These are phyloP conservation scores for Aspergillus latus DNA, from an alignment of 2,329 filamentous ascomycete genomes.

Conservation along the genomic window DNA sequence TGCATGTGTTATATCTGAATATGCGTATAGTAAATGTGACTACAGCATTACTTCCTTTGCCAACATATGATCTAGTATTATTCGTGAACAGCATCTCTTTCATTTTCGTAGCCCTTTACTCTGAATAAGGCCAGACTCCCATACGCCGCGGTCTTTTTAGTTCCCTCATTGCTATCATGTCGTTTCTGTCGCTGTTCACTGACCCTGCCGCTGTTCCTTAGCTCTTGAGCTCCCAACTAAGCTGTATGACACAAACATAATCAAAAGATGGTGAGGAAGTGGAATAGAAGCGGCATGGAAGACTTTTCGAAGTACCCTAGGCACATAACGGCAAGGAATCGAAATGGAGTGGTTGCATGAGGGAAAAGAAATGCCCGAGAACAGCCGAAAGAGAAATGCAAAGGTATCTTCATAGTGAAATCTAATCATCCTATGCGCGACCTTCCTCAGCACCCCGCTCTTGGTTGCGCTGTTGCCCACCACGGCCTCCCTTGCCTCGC, in stretches of 20 bases:
- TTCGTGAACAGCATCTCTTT: constrained; percentile 10
- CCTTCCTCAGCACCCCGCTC: constrained; percentile 39
- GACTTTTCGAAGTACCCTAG: constrained; percentile 19
- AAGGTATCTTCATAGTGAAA: constrained; percentile 26
- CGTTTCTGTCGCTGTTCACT: constrained; percentile 5
- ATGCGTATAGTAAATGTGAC: too few relatives aligned
- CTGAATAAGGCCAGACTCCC: constrained; percentile 33
- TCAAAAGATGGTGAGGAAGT: constrained; percentile 5
- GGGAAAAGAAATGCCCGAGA: constrained; percentile 21
- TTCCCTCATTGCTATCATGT: constrained; percentile 3
- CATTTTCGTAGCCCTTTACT: constrained; percentile 17
- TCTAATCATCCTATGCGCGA: constrained; percentile 33
- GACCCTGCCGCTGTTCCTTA: not conserved
- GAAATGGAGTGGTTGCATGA: constrained; percentile 12
- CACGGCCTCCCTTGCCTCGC: constrained; percentile 44
- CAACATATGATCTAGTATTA: not conserved
- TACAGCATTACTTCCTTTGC: not conserved
- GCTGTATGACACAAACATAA: not conserved
- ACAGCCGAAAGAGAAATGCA: constrained; percentile 15
- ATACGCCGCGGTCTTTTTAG: constrained; percentile 34
- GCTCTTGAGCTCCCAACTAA: not conserved
- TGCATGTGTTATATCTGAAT: too few relatives aligned
- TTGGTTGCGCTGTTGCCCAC: constrained; percentile 41
- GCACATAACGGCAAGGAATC: constrained; percentile 18
- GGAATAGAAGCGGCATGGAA: constrained; percentile 12